phyloP scores from a whole-genome alignment of 257 asterid species.

The Solanum okadae region DNA sequence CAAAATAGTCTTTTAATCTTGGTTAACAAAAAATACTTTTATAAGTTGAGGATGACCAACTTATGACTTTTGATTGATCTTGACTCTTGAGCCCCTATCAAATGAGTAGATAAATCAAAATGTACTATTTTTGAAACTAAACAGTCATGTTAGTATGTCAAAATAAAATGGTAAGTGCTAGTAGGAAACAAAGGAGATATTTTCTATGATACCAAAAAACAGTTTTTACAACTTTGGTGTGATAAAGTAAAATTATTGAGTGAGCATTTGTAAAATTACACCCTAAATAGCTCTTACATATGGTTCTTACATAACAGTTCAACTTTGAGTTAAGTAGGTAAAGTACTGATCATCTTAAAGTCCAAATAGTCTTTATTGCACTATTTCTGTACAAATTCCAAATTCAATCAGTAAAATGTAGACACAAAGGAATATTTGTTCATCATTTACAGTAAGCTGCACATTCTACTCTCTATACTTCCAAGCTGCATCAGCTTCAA shows the following conservation, averaged over 20 bases:
- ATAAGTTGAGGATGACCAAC: too few species aligned
- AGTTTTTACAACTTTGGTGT: background rate
- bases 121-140: background rate
- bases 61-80: background rate
- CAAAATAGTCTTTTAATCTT: too few species aligned
- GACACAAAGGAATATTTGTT: background rate
- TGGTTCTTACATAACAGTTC: background rate
- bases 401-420: background rate
- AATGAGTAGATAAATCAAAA: too few species aligned
- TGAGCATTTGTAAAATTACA: background rate
- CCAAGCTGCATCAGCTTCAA: background rate
- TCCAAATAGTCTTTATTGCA: background rate
- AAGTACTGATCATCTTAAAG: background rate
- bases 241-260: background rate
- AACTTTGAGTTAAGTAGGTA: background rate
- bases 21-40: too few species aligned
- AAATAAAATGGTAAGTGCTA: background rate
- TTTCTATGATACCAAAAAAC: background rate
- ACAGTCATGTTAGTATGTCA: background rate
- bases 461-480: background rate
- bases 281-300: background rate
- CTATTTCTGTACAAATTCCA: background rate
- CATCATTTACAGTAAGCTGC: background rate
- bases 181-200: background rate
- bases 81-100: too few species aligned